Conservation (phyloP, 2,329 filamentous ascomycete genomes). For the Gnomoniopsis smithogilvyi region DNA sequence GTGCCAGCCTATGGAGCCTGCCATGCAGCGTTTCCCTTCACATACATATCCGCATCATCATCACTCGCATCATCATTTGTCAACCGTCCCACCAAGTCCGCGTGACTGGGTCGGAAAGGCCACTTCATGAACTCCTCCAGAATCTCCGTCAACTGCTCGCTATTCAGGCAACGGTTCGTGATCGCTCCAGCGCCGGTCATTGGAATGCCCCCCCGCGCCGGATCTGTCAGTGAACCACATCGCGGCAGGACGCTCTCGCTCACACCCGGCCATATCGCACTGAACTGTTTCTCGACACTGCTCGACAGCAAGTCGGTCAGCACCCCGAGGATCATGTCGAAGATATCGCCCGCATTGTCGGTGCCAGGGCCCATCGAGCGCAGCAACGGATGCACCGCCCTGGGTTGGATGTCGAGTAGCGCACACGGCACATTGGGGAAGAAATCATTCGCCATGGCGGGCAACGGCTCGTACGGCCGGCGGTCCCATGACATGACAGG, state of each 20-base stretch:
- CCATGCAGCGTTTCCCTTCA: neutral
- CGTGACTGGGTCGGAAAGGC: conserved; percentile 57
- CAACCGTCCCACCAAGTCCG: conserved; percentile 43
- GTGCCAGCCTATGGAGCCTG: neutral
- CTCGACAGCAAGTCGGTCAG: conserved; percentile 29
- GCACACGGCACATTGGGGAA: conserved; percentile 57
- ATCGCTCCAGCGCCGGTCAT: conserved; percentile 38
- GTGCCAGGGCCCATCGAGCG: conserved; percentile 39
- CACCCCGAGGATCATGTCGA: conserved; percentile 48
- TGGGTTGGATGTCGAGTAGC: conserved; percentile 67
- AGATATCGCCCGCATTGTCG: conserved; percentile 43
- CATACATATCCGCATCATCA: neutral
- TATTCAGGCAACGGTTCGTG: conserved; percentile 45
- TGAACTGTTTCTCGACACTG: conserved; percentile 38
- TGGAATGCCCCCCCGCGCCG: conserved; percentile 42
- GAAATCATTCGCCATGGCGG: conserved; percentile 57
- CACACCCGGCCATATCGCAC: conserved; percentile 58
- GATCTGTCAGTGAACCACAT: conserved; percentile 48
- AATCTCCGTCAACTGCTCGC: conserved; percentile 55
- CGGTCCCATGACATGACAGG: conserved; percentile 65
- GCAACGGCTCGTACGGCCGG: conserved; percentile 67
- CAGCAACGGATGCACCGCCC: conserved; percentile 45
- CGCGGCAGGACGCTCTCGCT: conserved; percentile 47
- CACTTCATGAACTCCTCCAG: conserved; percentile 60
- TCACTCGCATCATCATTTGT: conserved; percentile 27